phyloP scores from a whole-genome alignment of 2,329 filamentous ascomycete species.

The Fonsecaea pedrosoi region DNA sequence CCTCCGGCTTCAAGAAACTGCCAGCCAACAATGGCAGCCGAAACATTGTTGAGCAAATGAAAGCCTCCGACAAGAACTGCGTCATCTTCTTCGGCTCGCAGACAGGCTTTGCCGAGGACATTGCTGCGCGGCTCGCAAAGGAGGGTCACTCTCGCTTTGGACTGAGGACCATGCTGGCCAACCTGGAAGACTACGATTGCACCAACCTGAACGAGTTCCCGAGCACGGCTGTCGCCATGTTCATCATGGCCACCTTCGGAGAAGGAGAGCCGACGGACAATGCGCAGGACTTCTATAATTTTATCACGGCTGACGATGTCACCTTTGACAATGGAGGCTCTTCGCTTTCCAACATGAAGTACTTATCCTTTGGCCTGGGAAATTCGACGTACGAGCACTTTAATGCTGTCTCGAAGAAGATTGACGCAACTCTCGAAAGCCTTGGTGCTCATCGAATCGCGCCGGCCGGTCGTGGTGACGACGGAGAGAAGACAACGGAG shows the following conservation, averaged over 20 bases:
- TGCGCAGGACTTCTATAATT: conserved; percentile 98
- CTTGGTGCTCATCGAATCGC: conserved; percentile 87
- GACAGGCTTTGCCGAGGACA: conserved; percentile 97
- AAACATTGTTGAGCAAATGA: conserved; percentile 73
- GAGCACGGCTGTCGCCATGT: conserved; percentile 89
- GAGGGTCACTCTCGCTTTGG: conserved; percentile 96
- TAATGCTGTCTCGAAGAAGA: conserved; percentile 95
- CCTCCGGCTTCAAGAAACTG: background rate
- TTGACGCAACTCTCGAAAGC: conserved; percentile 79
- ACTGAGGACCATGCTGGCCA: conserved; percentile 96
- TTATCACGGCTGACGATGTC: conserved; percentile 79
- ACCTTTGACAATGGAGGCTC: conserved; percentile 69
- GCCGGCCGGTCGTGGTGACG: conserved; percentile 89
- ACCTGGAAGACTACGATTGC: conserved; percentile 96
- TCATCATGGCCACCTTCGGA: conserved; percentile 95
- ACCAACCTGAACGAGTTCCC: conserved; percentile 90
- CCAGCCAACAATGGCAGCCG: background rate
- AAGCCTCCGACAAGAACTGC: conserved; percentile 94
- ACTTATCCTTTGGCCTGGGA: conserved; percentile 91
- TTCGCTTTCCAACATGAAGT: conserved; percentile 82
- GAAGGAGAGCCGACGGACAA: conserved; percentile 99
- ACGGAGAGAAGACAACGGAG: conserved; percentile 98
- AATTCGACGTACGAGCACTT: conserved; percentile 99
- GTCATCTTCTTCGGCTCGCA: conserved; percentile 98
- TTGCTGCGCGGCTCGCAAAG: conserved; percentile 92